Base-by-base conservation (phyloP, 1,139 yeast genomes). In the Yamadazyma oceani region DNA sequence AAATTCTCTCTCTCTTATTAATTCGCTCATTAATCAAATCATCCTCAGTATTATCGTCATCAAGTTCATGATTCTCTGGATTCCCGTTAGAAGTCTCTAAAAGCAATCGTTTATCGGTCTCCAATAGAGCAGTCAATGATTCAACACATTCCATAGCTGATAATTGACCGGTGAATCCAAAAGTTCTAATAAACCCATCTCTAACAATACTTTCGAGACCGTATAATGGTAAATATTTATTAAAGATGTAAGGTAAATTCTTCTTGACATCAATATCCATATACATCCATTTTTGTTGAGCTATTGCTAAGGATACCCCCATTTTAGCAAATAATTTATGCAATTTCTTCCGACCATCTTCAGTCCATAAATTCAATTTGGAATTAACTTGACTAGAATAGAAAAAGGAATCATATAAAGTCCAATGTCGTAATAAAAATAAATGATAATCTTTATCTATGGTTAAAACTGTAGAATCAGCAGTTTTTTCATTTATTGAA, bases 91-190 rank as follows among this genome's bases (percentile, higher is more conserved):
- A 7, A n/a, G 21, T 19, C 8, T 39, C 49, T 17, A 31, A 32
- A 12, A 62, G 37, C 10, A 60, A 42, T 29, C 60, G 69, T 23
- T 66, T 67, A 43, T 82, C 87, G 37, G 74, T 75, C 54, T 92
- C 97, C 22, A 94, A 64, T 41, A 92, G 61, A 2, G 98, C 96
- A 4, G 89, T 78, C 11, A 92, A 64, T 0, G 96, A 78, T 54
- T 92, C 97, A 5, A 87, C 96, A 53, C 87, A 88, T 58, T 94
- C 99, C 62, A 90, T 87, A 0, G 97, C 97, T 26, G 95, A 81
- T 21, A 92, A 69, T 17, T 87, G 79, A 2, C 97, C 96, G 42
- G 85, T 80, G 55, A 77, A 90, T 1, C 98, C 98, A 62, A 78
- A 89, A 5, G 87, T 78, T 42, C 96, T 71, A 10, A 88, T 74